These are phyloP conservation scores for Amanita pallidorosea DNA, from an alignment of 768 basidiomycete genomes.

Conservation along the genomic window DNA sequence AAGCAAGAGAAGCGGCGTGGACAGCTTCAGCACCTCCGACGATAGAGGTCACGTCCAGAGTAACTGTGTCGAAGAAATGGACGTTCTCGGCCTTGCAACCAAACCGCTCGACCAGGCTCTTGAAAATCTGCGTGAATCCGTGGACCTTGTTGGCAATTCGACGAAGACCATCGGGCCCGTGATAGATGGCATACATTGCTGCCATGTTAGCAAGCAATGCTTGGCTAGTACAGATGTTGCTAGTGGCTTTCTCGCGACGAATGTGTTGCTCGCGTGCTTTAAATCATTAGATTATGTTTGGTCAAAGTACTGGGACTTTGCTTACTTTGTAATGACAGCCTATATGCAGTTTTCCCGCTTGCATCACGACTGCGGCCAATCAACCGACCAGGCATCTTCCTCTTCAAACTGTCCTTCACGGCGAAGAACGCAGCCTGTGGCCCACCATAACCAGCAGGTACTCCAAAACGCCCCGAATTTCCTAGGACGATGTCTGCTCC, in stretches of 20 bases:
- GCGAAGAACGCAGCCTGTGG: constrained; percentile 98
- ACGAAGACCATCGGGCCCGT: constrained; percentile 78
- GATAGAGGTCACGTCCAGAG: constrained; percentile 59
- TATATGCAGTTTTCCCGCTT: constrained; percentile 79
- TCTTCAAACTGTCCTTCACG: constrained; percentile 81
- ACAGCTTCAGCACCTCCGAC: constrained; percentile 46
- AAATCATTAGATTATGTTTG: background rate
- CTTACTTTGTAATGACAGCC: constrained; percentile 90
- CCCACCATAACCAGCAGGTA: constrained; percentile 94
- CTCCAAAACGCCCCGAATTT: constrained; percentile 94
- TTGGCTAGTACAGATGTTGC: constrained; percentile 97
- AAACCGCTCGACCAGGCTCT: constrained; percentile 48
- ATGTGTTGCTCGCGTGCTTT: constrained; percentile 94
- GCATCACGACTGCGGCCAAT: constrained; percentile 86
- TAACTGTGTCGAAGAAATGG: constrained; percentile 89
- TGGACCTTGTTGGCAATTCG: constrained; percentile 91
- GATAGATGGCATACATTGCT: constrained; percentile 97
- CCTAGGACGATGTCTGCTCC: constrained; percentile 94
- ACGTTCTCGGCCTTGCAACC: constrained; percentile 67
- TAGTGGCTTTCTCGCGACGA: constrained; percentile 95
- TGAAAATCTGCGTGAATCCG: constrained; percentile 71
- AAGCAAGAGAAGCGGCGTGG: constrained; percentile 54
- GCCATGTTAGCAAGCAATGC: constrained; percentile 99
- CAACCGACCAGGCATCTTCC: constrained; percentile 97
- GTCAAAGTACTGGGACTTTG: background rate